Base-by-base conservation (phyloP, 2,329 filamentous ascomycete species). In the Talaromyces sp. region DNA sequence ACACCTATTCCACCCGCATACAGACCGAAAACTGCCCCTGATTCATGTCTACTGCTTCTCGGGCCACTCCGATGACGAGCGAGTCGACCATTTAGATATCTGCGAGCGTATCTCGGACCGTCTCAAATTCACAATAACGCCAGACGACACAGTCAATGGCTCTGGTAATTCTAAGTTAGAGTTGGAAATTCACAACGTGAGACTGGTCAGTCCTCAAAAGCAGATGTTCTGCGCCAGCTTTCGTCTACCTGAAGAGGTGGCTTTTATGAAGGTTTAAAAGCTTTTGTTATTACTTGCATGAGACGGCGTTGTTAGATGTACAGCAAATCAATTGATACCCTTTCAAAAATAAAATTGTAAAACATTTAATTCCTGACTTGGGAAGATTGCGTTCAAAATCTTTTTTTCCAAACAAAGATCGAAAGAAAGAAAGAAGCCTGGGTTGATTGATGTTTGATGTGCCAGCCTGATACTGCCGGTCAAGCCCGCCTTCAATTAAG, bases 211-310 rank as follows among this genome's bases (percentile, higher is more conserved):
- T 62, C 95, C 95, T 5, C 89, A 91, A 71, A 99, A 99, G 82
- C 85, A 89, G 72, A 97, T 97, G 93, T 98, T 93, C 75, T 98
- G 95, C 75, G 93, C 92, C 32, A 96, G 87, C 67, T 98, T 99
- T 77, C 85, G 92, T 64, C 73, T 99, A 63, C 95, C 95, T 2
- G 77, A 81, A 36, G 87, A 91, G 68, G 91, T 97, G 6, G 95
- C 93, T 15, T 97, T 96, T 78, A 70, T 67, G 28, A 69, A 71
- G 56, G 62, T 64, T 27, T 71, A 66, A 59, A 63, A 15, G 13
- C 7, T 13, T 28, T 32, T 49, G 10, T 7, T 15, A 33, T 22
- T 30, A 22, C 9, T 44, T 55, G 51, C 52, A 52, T 59, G 32
- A 36, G 47, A 33, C 47, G 57, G 30, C 30, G 30, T 56, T 36